These are phyloP conservation scores for Soucietia sequanensis DNA, from an alignment of 805 yeast species.

Conservation along the genomic window DNA sequence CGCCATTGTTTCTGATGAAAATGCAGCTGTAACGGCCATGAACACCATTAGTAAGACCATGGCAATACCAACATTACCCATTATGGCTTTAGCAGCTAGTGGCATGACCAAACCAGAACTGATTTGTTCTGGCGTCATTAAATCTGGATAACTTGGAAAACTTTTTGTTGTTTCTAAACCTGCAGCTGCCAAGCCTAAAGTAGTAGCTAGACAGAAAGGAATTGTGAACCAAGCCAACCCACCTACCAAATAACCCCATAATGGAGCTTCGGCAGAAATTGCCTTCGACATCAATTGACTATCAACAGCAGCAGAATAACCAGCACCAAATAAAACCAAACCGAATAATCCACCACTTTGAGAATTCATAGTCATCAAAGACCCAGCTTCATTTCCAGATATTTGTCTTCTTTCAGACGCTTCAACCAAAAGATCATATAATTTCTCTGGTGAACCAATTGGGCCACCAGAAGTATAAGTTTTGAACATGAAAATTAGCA, in stretches of 20 bases:
- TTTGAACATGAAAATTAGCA: conserved; percentile 77
- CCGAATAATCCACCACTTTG: conserved; percentile 62
- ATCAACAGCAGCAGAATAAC: conserved; percentile 18
- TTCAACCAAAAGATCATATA: conserved; percentile 72
- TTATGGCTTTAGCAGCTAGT: conserved; percentile 74
- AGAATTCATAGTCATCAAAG: conserved; percentile 84
- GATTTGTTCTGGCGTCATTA: conserved; percentile 65
- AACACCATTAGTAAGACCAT: conserved; percentile 76
- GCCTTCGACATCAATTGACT: background rate
- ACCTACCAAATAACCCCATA: conserved; percentile 85
- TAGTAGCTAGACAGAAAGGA: conserved; percentile 78
- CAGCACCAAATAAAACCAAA: conserved; percentile 17
- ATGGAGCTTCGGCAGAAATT: conserved; percentile 23
- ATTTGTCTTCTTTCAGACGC: conserved; percentile 64
- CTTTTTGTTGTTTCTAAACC: conserved; percentile 65
- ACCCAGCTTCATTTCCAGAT: conserved; percentile 79
- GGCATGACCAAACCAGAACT: conserved; percentile 79
- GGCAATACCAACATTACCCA: conserved; percentile 88
- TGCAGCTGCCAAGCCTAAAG: conserved; percentile 80
- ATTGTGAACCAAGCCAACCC: conserved; percentile 91
- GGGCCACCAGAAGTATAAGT: conserved; percentile 67
- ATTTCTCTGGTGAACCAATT: conserved; percentile 79
- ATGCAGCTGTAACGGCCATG: conserved; percentile 91
- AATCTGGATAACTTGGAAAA: conserved; percentile 79
- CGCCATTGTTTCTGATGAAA: conserved; percentile 87